phyloP scores from a whole-genome alignment of 2,329 filamentous ascomycete genomes.

The Diaporthe vaccinii region DNA sequence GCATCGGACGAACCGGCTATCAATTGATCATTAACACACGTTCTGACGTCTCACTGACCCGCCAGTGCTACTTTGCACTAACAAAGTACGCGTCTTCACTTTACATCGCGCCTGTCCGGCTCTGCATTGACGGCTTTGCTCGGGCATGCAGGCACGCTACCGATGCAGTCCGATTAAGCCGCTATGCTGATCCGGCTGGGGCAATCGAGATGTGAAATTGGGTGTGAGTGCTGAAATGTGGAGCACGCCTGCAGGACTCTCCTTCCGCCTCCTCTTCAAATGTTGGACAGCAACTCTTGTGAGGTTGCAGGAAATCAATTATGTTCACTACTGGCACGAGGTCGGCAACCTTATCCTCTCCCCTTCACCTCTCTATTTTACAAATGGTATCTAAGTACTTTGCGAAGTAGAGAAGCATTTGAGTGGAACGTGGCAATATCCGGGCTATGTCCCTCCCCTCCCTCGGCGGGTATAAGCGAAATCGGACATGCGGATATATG shows the following conservation, averaged over 20 bases:
- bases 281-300: no score
- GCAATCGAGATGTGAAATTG: neutral
- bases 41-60: constrained; percentile 12
- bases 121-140: neutral
- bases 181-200: neutral
- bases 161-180: neutral
- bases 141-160: neutral
- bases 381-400: neutral
- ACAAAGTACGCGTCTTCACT: neutral
- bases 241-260: neutral
- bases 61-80: neutral
- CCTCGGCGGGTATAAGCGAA: neutral
- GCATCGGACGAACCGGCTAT: constrained; percentile 16
- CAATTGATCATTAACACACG: constrained; percentile 8
- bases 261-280: no score
- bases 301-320: neutral
- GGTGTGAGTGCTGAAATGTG: neutral
- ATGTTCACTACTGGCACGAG: no score
- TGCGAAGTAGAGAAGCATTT: neutral
- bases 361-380: neutral
- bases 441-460: no score
- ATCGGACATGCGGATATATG: neutral
- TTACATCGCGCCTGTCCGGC: neutral
- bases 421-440: neutral
- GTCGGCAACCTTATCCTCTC: neutral